Conservation (phyloP, 2,329 filamentous ascomycete genomes). For the Fragosphaeria purpurea region DNA sequence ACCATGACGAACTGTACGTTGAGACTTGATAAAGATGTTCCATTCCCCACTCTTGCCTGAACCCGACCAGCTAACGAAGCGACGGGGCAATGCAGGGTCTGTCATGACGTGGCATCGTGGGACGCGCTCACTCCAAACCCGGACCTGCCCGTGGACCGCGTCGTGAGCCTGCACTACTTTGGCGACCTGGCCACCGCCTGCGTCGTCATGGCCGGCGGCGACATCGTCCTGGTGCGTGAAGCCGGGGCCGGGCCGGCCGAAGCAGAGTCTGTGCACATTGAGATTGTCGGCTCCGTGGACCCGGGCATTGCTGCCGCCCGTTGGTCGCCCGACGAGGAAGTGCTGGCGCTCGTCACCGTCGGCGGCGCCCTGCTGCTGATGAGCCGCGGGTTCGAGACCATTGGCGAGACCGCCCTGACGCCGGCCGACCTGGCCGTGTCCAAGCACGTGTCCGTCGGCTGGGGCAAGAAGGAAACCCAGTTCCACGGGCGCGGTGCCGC, state of each 20-base stretch:
- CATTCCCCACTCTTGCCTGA: neutral
- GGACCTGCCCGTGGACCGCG: constrained; percentile 61
- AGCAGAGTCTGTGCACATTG: constrained; percentile 64
- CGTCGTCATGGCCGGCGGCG: constrained; percentile 78
- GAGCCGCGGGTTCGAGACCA: constrained; percentile 81
- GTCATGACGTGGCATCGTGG: constrained; percentile 65
- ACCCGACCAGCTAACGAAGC: neutral
- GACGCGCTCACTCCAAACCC: constrained; percentile 74
- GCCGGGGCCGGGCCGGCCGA: constrained; percentile 33
- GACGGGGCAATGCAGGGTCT: constrained; percentile 1
- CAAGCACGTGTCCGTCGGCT: constrained; percentile 91
- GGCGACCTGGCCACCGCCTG: constrained; percentile 68
- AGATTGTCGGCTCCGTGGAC: constrained; percentile 92
- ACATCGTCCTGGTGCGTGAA: constrained; percentile 79
- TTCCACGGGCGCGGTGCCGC: constrained; percentile 90
- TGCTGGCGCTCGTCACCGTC: constrained; percentile 68
- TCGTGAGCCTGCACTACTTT: constrained; percentile 77
- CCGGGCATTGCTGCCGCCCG: constrained; percentile 78
- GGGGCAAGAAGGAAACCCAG: constrained; percentile 97
- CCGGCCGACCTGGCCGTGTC: constrained; percentile 74
- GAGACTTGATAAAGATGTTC: neutral
- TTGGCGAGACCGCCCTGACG: constrained; percentile 63
- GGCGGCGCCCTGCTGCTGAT: constrained; percentile 77
- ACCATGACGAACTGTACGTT: constrained; percentile 12
- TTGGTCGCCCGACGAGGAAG: constrained; percentile 93